These are phyloP conservation scores for Aspergillus phoenicis DNA, from an alignment of 2,329 filamentous ascomycete genomes.

Conservation along the genomic window DNA sequence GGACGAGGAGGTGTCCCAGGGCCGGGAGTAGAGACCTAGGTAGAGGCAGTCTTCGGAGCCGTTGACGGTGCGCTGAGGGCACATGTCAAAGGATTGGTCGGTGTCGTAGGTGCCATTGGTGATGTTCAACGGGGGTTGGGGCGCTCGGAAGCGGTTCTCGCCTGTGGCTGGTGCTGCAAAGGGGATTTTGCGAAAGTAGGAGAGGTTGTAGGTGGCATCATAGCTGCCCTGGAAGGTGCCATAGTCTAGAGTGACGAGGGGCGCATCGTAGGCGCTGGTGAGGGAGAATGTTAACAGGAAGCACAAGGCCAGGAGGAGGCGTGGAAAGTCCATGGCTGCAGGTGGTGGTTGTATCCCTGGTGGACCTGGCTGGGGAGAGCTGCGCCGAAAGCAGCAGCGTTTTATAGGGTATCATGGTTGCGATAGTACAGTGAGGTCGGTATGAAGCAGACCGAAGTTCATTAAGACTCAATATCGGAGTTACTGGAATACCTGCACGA, in stretches of 20 bases:
- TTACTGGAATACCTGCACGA: not conserved
- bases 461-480: conserved; percentile 2
- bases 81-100: conserved; percentile 59
- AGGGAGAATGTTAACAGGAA: conserved; percentile 12
- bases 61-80: conserved; percentile 60
- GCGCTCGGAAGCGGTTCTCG: conserved; percentile 61
- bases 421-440: conserved; percentile 10
- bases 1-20: conserved; percentile 47
- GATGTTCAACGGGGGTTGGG: conserved; percentile 57
- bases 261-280: conserved; percentile 29
- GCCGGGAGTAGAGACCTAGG: conserved; percentile 61
- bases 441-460: conserved; percentile 18
- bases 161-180: conserved; percentile 62
- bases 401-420: conserved; percentile 4
- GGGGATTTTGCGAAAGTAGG: conserved; percentile 63
- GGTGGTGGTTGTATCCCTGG: not conserved
- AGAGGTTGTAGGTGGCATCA: conserved; percentile 57
- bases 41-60: conserved; percentile 65
- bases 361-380: not conserved
- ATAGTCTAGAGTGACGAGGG: conserved; percentile 51
- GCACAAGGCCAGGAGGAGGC: conserved; percentile 7
- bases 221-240: conserved; percentile 58
- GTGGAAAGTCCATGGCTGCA: conserved; percentile 16
- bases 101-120: conserved; percentile 58
- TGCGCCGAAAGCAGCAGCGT: not conserved